Percentiles rank a stretch among this genome's conserved stretches.
Evolutionary conservation across 805 yeast species (phyloP).

Genomic region (Pichia insulana): DNA sequence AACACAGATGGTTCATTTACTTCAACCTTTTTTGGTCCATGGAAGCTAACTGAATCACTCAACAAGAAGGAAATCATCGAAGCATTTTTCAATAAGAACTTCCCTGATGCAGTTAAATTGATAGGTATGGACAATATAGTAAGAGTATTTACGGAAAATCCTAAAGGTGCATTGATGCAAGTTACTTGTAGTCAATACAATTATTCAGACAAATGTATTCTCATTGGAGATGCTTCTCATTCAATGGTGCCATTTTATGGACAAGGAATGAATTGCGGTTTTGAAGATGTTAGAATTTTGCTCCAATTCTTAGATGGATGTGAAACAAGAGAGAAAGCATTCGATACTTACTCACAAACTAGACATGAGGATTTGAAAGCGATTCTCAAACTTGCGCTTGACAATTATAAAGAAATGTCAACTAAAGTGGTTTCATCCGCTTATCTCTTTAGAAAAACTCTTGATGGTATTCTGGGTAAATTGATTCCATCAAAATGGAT

Average conservation of each 20-base stretch:
- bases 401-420: constrained; percentile 82
- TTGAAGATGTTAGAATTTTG: constrained; percentile 76
- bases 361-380: constrained; percentile 66
- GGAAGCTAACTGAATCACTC: constrained; percentile 51
- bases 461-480: constrained; percentile 59
- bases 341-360: constrained; percentile 41
- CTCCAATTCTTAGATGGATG: constrained; percentile 38
- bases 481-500: constrained; percentile 59
- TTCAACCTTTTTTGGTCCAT: constrained; percentile 80
- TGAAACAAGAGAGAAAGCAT: constrained; percentile 38
- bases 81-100: constrained; percentile 50
- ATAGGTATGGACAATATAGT: constrained; percentile 48
- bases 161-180: constrained; percentile 72
- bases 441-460: constrained; percentile 55
- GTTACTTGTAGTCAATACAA: constrained; percentile 65
- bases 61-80: constrained; percentile 31
- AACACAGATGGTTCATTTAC: constrained; percentile 83
- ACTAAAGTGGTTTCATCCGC: constrained; percentile 56
- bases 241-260: constrained; percentile 98
- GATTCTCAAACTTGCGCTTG: constrained; percentile 68
- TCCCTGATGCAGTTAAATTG: constrained; percentile 65
- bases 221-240: constrained; percentile 92
- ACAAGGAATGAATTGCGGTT: constrained; percentile 94
- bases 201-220: constrained; percentile 48
- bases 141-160: constrained; percentile 47